A percentile compares a stretch with the other conserved stretches of the same genome.
phyloP scores from a whole-genome alignment of 257 asterid genomes.

The Lithospermum erythrorhizon region DNA sequence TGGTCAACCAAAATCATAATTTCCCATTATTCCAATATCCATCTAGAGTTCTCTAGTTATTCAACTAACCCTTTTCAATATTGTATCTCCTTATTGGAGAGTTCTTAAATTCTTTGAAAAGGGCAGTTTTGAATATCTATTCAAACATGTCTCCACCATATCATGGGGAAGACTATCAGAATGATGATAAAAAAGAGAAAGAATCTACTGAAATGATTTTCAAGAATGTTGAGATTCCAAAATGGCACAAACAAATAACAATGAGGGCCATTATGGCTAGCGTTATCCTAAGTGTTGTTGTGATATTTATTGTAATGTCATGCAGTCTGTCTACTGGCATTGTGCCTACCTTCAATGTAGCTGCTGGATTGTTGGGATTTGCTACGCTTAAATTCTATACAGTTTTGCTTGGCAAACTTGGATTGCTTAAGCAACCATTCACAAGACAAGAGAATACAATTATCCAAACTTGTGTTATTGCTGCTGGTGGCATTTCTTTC shows the following conservation, averaged over 20 bases:
- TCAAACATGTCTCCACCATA: not conserved
- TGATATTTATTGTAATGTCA: constrained; percentile 49
- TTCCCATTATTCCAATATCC: no score
- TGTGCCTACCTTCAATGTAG: constrained; percentile 55
- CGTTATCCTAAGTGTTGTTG: constrained; percentile 28
- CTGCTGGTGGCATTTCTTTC: constrained; percentile 59
- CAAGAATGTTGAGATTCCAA: constrained; percentile 32
- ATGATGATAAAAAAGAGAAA: not conserved
- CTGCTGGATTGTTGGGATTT: constrained; percentile 67
- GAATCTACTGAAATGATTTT: constrained; percentile 29
- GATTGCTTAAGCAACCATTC: constrained; percentile 41
- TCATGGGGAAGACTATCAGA: not conserved
- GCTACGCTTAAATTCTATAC: constrained; percentile 57
- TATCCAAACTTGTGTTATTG: constrained; percentile 65
- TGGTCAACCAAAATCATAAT: no score
- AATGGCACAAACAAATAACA: constrained; percentile 56
- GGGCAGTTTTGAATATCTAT: not conserved
- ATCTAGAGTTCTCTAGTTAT: no score
- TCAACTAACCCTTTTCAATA: not conserved
- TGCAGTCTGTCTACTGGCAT: constrained; percentile 55
- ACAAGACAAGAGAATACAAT: constrained; percentile 69
- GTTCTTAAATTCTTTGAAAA: not conserved
- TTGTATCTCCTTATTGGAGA: not conserved
- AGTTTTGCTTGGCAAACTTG: constrained; percentile 24
- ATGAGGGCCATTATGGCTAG: constrained; percentile 46